Base-by-base conservation (phyloP, 2,329 filamentous ascomycete species). In the Xylariaceae sp. region DNA sequence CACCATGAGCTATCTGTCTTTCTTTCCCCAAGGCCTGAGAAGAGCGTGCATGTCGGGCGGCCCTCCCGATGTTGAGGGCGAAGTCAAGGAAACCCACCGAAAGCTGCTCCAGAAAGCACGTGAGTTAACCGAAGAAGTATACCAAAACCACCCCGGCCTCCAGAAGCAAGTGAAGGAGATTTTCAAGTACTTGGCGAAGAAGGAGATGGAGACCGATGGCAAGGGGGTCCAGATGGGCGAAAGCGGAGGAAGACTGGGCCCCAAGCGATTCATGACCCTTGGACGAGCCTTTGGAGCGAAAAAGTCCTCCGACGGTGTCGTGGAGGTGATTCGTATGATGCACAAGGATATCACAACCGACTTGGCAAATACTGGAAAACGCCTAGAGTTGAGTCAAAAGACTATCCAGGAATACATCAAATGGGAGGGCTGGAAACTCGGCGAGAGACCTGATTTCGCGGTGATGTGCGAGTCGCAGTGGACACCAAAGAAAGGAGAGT, bases 1-100 rank as follows among this genome's bases (percentile, higher is more conserved):
- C 47, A 72, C 72, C n/a, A 69, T 79, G 7, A 83, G 78, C 1
- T 89, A 88, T 57, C 68, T 88, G n/a, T 85, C 80, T 0, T 77
- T 81, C 52, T 77, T 68, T 48, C 80, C 83, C 0, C 68, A 78
- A 39, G 77, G 79, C 1, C 56, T 89, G 13, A 68, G 70, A 28
- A 79, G 85, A 60, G 74, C 76, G 3, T 86, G 85, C 55, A 65
- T 83, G 8, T 78, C 78, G 22, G 85, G 83, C 29, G 85, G 85
- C 1, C 63, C 89, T 37, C 76, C 83, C 31, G 75, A 26, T 11
- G 22, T 26, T 26, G 11, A 26, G 6, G 22, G 22, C 6, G 11
- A 26, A 6, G 6, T 26, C 11, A 11, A 26, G 22, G 6, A 26
- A 11, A 26, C 22, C 11, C 22, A 26, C 22, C 22, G 22, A 11